Evolutionary conservation across 2,329 filamentous ascomycete species (phyloP).

Genomic region (Orbilia javanica): DNA sequence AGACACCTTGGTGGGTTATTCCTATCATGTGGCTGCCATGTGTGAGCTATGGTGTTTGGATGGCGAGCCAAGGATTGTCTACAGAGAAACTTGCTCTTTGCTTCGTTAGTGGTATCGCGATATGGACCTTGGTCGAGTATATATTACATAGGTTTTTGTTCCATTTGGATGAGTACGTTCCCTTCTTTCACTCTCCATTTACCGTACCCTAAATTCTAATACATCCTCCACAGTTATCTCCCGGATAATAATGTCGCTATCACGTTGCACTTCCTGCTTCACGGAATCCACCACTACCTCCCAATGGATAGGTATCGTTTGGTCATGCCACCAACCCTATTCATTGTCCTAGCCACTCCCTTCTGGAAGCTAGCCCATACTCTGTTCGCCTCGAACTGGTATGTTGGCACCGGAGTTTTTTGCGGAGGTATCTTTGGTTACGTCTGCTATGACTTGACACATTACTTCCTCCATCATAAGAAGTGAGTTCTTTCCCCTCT

Average conservation of each 20-base stretch:
- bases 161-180: slow-evolving; percentile 86
- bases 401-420: slow-evolving; percentile 80
- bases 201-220: neutral
- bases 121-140: slow-evolving; percentile 95
- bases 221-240: slow-evolving; percentile 75
- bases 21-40: slow-evolving; percentile 87
- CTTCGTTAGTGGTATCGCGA: slow-evolving; percentile 79
- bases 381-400: slow-evolving; percentile 87
- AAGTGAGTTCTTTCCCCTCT: slow-evolving; percentile 73
- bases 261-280: slow-evolving; percentile 90
- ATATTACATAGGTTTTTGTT: slow-evolving; percentile 89
- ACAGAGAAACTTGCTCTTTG: slow-evolving; percentile 65
- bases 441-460: slow-evolving; percentile 94
- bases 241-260: slow-evolving; percentile 91
- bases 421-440: slow-evolving; percentile 96
- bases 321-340: slow-evolving; percentile 95
- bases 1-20: slow-evolving; percentile 94
- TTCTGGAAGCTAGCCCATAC: slow-evolving; percentile 92
- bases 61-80: slow-evolving; percentile 74
- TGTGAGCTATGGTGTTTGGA: slow-evolving; percentile 77
- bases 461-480: slow-evolving; percentile 98
- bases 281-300: slow-evolving; percentile 97
- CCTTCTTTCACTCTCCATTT: neutral
- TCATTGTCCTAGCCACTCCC: slow-evolving; percentile 82
- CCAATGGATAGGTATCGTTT: slow-evolving; percentile 97